Percentiles rank a stretch among this genome's conserved stretches.
phyloP scores from a whole-genome alignment of 345 rosid genomes.

The Passiflora organensis region DNA sequence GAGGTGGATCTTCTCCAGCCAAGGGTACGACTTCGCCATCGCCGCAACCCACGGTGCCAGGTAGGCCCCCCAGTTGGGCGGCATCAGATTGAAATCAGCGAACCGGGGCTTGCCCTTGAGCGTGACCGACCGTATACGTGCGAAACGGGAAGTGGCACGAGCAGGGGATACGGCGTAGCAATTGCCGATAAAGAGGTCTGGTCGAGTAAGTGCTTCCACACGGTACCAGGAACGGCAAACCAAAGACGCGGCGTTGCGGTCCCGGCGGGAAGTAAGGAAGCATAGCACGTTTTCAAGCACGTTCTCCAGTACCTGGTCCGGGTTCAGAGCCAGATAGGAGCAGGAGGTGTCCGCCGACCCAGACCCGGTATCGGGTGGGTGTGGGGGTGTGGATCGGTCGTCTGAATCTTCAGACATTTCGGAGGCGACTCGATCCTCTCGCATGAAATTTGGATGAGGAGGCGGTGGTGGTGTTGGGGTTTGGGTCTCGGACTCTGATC shows the following conservation, averaged over 20 bases:
- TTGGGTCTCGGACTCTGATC: slow-evolving; percentile 16
- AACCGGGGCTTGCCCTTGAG: slow-evolving; percentile 90
- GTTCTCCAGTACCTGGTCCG: slow-evolving; percentile 70
- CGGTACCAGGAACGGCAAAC: slow-evolving; percentile 83
- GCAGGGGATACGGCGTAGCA: slow-evolving; percentile 72
- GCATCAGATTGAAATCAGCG: slow-evolving; percentile 88
- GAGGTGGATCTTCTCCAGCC: slow-evolving; percentile 64
- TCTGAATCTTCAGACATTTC: slow-evolving; percentile 53
- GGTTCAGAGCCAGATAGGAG: slow-evolving; percentile 21
- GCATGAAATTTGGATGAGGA: slow-evolving; percentile 13
- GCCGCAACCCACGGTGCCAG: slow-evolving; percentile 61
- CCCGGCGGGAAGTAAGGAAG: slow-evolving; percentile 64
- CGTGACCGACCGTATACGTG: slow-evolving; percentile 48
- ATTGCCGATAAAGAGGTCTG: slow-evolving; percentile 78
- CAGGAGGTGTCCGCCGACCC: slow-evolving; percentile 3
- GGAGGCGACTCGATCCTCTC: slow-evolving; percentile 23
- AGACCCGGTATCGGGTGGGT: background rate
- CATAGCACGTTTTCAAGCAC: slow-evolving; percentile 79
- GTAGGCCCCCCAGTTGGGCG: slow-evolving; percentile 75
- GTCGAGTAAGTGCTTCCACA: slow-evolving; percentile 67
- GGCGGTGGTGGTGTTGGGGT: background rate
- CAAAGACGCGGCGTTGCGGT: slow-evolving; percentile 86
- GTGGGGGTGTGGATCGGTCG: slow-evolving; percentile 30
- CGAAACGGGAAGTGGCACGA: slow-evolving; percentile 55
- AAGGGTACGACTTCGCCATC: slow-evolving; percentile 56